Percentiles rank a stretch among this genome's conserved stretches.
These are phyloP conservation scores for Cytospora piceicola DNA, from an alignment of 2,329 filamentous ascomycete species.

Conservation along the genomic window DNA sequence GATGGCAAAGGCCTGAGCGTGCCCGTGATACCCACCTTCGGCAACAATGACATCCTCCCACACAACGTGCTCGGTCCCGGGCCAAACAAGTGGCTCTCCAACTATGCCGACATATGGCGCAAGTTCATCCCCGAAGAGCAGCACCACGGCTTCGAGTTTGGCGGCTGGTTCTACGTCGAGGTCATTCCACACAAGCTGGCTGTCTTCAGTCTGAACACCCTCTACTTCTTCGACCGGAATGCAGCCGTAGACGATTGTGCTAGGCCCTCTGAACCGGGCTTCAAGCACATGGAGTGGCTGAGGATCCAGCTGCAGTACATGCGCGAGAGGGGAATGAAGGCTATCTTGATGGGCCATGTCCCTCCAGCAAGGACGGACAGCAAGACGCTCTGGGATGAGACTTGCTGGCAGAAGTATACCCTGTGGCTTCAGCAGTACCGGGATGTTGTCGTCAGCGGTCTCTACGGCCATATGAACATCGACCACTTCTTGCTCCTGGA, in stretches of 20 bases:
- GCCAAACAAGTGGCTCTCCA: slow-evolving; percentile 83
- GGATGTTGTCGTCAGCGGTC: slow-evolving; percentile 77
- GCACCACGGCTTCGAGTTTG: slow-evolving; percentile 85
- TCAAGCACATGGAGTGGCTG: slow-evolving; percentile 95
- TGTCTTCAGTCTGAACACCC: slow-evolving; percentile 92
- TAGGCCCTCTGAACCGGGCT: slow-evolving; percentile 79
- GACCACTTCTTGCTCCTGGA: slow-evolving; percentile 97
- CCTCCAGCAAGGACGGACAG: slow-evolving; percentile 83
- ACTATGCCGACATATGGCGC: slow-evolving; percentile 78
- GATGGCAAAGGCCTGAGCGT: slow-evolving; percentile 65
- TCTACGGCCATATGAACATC: slow-evolving; percentile 98
- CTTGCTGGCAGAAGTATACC: slow-evolving; percentile 97
- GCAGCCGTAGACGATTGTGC: slow-evolving; percentile 91
- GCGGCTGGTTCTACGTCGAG: slow-evolving; percentile 94
- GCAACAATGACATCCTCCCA: slow-evolving; percentile 96
- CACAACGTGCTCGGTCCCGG: slow-evolving; percentile 90
- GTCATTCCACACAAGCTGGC: slow-evolving; percentile 84
- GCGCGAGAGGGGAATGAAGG: slow-evolving; percentile 86
- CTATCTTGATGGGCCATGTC: slow-evolving; percentile 91
- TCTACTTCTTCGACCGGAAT: slow-evolving; percentile 95
- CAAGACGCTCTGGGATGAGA: slow-evolving; percentile 93
- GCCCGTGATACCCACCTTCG: slow-evolving; percentile 86
- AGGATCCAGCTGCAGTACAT: slow-evolving; percentile 84
- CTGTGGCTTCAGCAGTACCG: slow-evolving; percentile 89
- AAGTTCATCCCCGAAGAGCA: slow-evolving; percentile 91